phyloP scores from a whole-genome alignment of 2,329 filamentous ascomycete species.

The Phaeomoniella chlamydospora region DNA sequence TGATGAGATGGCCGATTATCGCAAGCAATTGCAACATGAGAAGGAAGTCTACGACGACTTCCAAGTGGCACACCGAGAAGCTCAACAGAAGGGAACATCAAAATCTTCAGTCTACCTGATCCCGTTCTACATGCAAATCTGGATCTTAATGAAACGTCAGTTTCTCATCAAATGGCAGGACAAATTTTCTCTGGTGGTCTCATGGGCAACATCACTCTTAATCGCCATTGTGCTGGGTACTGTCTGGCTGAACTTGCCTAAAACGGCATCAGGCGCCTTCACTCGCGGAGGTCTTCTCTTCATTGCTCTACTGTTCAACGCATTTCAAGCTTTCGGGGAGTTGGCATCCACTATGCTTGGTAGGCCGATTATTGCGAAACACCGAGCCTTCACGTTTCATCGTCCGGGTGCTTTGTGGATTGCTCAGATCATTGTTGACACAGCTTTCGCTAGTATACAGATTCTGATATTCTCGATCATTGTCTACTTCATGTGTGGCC shows the following conservation, averaged over 20 bases:
- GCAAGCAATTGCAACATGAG: slow-evolving; percentile 46
- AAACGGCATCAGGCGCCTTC: slow-evolving; percentile 55
- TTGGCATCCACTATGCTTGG: slow-evolving; percentile 62
- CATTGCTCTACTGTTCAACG: slow-evolving; percentile 67
- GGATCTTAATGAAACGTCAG: slow-evolving; percentile 70
- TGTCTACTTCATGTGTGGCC: slow-evolving; percentile 64
- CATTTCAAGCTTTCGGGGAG: slow-evolving; percentile 75
- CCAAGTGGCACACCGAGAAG: slow-evolving; percentile 57
- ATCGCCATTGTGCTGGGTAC: slow-evolving; percentile 70
- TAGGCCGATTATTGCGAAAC: slow-evolving; percentile 67
- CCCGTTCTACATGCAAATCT: slow-evolving; percentile 70
- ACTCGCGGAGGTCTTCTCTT: slow-evolving; percentile 72
- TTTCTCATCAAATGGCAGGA: slow-evolving; percentile 80
- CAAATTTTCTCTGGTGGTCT: slow-evolving; percentile 58
- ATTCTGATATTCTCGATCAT: slow-evolving; percentile 61
- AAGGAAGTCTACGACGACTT: slow-evolving; percentile 62
- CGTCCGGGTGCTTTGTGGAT: slow-evolving; percentile 72
- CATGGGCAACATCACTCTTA: slow-evolving; percentile 56
- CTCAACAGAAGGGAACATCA: slow-evolving; percentile 59
- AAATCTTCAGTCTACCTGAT: slow-evolving; percentile 69
- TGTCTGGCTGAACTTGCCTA: slow-evolving; percentile 57
- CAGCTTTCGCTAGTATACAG: slow-evolving; percentile 54
- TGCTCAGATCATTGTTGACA: slow-evolving; percentile 60
- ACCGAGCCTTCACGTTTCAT: slow-evolving; percentile 71
- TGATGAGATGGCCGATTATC: slow-evolving; percentile 56